Conservation (phyloP, 495 filamentous ascomycete species). For the Chaetomium fimeti region DNA sequence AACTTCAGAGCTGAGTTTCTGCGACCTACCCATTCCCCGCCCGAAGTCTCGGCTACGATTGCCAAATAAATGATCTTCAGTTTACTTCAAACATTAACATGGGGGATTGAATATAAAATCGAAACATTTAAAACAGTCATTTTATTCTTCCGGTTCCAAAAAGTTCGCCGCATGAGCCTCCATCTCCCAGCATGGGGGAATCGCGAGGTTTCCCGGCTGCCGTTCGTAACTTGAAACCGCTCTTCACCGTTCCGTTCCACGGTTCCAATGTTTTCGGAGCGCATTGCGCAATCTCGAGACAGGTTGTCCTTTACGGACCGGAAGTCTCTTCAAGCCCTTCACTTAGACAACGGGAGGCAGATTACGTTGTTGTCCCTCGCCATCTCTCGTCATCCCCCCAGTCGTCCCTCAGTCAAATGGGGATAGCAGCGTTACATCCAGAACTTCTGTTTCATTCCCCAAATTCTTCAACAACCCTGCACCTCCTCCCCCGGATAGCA, state of each 20-base stretch:
- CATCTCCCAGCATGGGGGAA: too few species aligned
- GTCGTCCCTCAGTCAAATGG: background rate
- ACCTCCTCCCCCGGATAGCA: background rate
- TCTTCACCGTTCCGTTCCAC: background rate
- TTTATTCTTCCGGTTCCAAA: background rate
- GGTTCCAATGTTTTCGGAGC: background rate
- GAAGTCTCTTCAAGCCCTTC: background rate
- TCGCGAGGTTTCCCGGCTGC: background rate
- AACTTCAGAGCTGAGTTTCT: background rate
- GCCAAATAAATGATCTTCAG: background rate
- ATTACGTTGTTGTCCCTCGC: too few species aligned
- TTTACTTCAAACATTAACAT: background rate
- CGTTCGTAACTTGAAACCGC: background rate
- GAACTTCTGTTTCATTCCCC: background rate
- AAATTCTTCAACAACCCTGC: background rate
- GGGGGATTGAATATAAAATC: too few species aligned
- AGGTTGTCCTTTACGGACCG: too few species aligned
- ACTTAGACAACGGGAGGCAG: background rate
- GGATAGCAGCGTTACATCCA: constrained; percentile 3
- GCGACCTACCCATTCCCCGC: too few species aligned
- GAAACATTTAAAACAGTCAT: background rate
- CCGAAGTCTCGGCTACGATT: background rate
- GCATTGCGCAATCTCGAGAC: constrained; percentile 10
- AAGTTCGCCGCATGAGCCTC: background rate
- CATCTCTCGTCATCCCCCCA: too few species aligned